Percentiles rank a stretch among this genome's conserved stretches.
These are phyloP conservation scores for Poa pratensis DNA, from an alignment of 176 grass and related monocot genomes.

Conservation along the genomic window DNA sequence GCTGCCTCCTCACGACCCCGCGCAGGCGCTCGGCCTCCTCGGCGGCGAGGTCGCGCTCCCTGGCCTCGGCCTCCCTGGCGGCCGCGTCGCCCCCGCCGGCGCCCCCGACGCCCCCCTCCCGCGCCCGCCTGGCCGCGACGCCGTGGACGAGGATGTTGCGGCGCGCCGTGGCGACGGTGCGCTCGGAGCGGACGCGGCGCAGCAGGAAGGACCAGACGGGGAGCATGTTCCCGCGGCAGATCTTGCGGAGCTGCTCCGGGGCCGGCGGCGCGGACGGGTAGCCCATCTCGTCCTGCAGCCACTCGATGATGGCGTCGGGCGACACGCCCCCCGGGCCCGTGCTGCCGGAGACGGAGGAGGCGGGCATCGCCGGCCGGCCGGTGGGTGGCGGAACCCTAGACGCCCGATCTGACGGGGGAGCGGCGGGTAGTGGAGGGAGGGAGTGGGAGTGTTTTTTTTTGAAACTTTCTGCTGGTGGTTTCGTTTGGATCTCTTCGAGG, in stretches of 20 bases:
- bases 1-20: constrained; percentile 83
- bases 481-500: constrained; percentile 16
- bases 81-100: constrained; percentile 51
- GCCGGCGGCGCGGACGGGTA: constrained; percentile 79
- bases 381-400: constrained; percentile 43
- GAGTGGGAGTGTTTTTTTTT: constrained; percentile 48
- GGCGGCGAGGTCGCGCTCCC: constrained; percentile 87
- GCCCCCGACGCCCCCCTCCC: constrained; percentile 46
- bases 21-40: constrained; percentile 90
- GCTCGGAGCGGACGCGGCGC: constrained; percentile 90
- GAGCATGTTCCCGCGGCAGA: constrained; percentile 99
- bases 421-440: constrained; percentile 38
- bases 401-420: constrained; percentile 38
- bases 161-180: constrained; percentile 79
- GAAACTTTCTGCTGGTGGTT: constrained; percentile 18
- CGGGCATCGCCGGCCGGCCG: constrained; percentile 50
- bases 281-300: constrained; percentile 98
- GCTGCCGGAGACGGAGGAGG: constrained; percentile 63
- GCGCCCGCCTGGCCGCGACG: constrained; percentile 66
- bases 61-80: constrained; percentile 71
- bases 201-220: constrained; percentile 94
- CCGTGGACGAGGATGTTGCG: constrained; percentile 92
- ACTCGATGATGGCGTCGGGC: constrained; percentile 96
- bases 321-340: constrained; percentile 60
- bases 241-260: constrained; percentile 93